Conservation (phyloP, 352 stramenopile species). For the Aphanomyces invadans region DNA sequence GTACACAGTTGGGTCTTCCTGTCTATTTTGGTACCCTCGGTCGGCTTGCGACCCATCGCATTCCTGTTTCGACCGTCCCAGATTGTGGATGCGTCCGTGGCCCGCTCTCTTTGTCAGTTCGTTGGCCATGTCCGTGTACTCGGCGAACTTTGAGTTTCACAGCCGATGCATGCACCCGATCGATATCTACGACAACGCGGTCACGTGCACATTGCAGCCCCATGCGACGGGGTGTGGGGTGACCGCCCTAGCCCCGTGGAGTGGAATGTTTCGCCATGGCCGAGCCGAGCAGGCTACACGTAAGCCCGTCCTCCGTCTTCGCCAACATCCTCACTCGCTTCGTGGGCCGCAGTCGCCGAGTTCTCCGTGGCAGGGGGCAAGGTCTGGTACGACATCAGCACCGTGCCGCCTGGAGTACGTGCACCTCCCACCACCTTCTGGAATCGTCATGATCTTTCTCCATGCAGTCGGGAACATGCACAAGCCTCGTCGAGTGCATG, state of each 20-base stretch:
- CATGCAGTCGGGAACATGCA: conserved; percentile 38
- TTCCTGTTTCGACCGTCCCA: too few relatives aligned
- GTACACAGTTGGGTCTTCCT: too few relatives aligned
- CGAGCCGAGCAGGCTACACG: conserved; percentile 34
- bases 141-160: conserved; percentile 27
- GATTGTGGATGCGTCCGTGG: too few relatives aligned
- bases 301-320: conserved; percentile 24
- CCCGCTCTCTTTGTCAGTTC: too few relatives aligned
- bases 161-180: conserved; percentile 44
- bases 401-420: conserved; percentile 60
- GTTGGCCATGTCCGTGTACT: neutral
- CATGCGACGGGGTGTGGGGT: conserved; percentile 31
- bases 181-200: conserved; percentile 44
- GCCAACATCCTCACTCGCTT: too few relatives aligned
- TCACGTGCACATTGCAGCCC: conserved; percentile 27
- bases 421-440: neutral
- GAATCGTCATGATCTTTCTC: neutral
- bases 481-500: conserved; percentile 48
- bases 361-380: conserved; percentile 49
- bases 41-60: too few relatives aligned
- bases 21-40: too few relatives aligned
- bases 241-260: conserved; percentile 32
- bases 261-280: conserved; percentile 60
- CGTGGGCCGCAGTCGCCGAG: conserved; percentile 57
- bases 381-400: conserved; percentile 71